Evolutionary conservation across 495 filamentous ascomycete species (phyloP).

Genomic region (Collariella sp.): DNA sequence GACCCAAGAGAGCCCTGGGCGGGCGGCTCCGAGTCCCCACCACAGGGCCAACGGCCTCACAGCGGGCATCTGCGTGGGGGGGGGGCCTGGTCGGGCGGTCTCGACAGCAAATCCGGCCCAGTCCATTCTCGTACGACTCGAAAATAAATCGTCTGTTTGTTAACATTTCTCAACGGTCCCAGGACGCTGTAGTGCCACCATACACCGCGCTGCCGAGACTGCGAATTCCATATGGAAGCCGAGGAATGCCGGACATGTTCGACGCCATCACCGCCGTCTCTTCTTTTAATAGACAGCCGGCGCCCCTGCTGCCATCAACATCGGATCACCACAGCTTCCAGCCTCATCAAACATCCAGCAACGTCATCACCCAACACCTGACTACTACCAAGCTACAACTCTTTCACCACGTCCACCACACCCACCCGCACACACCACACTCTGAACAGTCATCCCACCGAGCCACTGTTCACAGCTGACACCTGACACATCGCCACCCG

Average conservation of each 20-base stretch:
- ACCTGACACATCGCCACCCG: not conserved
- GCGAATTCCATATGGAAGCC: conserved; percentile 2
- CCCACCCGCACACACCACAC: too few relatives aligned
- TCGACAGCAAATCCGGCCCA: conserved; percentile 6
- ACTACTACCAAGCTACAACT: not conserved
- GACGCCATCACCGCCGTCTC: not conserved
- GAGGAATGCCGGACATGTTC: not conserved
- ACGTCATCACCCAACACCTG: not conserved
- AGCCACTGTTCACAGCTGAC: not conserved
- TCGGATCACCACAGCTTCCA: not conserved
- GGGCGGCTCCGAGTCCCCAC: conserved; percentile 5
- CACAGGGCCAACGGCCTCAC: not conserved
- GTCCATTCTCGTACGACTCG: conserved; percentile 22
- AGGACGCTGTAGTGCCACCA: conserved; percentile 8
- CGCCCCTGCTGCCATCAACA: not conserved
- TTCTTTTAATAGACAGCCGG: conserved; percentile 10
- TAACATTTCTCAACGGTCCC: not conserved
- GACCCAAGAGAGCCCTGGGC: not conserved
- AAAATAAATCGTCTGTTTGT: conserved; percentile 21
- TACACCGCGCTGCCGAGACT: not conserved
- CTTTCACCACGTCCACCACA: too few relatives aligned
- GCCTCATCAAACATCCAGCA: conserved; percentile 3
- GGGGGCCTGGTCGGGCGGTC: not conserved
- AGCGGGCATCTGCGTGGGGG: not conserved
- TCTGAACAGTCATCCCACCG: not conserved